These are phyloP conservation scores for Nasturtium officinale DNA, from an alignment of 345 rosid species.

Conservation along the genomic window DNA sequence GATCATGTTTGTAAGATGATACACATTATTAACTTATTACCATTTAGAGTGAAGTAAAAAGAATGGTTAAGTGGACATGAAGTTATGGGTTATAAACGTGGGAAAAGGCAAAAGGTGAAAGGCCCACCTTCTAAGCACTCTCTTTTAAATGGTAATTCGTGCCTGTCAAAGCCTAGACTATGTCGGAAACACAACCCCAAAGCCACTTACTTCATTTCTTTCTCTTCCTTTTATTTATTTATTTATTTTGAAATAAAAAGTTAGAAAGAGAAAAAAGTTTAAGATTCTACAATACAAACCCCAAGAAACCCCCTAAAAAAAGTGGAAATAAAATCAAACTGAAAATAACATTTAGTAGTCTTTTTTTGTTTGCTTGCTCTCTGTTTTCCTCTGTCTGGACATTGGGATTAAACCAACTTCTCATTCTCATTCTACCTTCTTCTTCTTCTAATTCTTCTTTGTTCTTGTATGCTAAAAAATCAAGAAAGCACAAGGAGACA, in stretches of 20 bases:
- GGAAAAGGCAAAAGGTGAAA: constrained; percentile 41
- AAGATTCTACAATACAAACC: constrained; percentile 34
- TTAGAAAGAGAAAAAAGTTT: not conserved
- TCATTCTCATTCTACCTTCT: constrained; percentile 36
- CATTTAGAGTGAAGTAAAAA: constrained; percentile 8
- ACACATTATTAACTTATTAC: constrained; percentile 9
- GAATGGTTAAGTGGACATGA: constrained; percentile 32
- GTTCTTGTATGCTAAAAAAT: constrained; percentile 30
- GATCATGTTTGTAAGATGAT: constrained; percentile 12
- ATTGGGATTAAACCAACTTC: constrained; percentile 43
- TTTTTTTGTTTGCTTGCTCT: constrained; percentile 45
- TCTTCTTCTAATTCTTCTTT: constrained; percentile 33
- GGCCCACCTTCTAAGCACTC: constrained; percentile 41
- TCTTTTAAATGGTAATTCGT: constrained; percentile 43
- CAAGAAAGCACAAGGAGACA: constrained; percentile 41
- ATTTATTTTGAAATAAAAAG: constrained; percentile 4
- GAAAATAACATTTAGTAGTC: constrained; percentile 24
- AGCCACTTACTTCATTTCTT: constrained; percentile 38
- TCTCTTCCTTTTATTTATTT: not conserved
- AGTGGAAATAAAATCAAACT: constrained; percentile 26
- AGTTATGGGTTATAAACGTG: constrained; percentile 42
- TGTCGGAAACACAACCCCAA: constrained; percentile 47
- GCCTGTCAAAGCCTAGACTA: constrained; percentile 43
- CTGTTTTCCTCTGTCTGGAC: constrained; percentile 42
- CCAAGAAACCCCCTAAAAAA: constrained; percentile 37